phyloP scores from a whole-genome alignment of 169 alveolate genomes.

The Cryptosporidium felis region DNA sequence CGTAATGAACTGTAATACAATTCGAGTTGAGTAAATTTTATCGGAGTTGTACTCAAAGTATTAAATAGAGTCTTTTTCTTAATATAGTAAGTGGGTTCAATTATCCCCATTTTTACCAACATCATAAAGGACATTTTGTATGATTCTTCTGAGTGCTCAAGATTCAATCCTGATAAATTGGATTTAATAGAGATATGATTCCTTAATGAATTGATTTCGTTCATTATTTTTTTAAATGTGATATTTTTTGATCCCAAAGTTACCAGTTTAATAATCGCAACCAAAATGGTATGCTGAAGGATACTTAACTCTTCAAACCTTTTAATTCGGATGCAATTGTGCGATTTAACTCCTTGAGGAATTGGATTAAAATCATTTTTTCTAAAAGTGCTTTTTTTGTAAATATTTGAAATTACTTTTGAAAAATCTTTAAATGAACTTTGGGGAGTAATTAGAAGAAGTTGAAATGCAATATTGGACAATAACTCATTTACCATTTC shows the following conservation, averaged over 20 bases:
- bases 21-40: conserved; percentile 45
- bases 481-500: conserved; percentile 5
- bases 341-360: not conserved
- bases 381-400: not conserved
- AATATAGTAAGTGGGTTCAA: conserved; percentile 20
- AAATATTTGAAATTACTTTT: not conserved
- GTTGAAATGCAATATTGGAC: not conserved
- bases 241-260: not conserved
- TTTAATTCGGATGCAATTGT: not conserved
- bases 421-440: not conserved
- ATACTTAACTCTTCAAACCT: conserved; percentile 24
- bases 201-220: conserved; percentile 10
- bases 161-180: conserved; percentile 24
- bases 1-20: not conserved
- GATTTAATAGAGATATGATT: not conserved
- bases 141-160: conserved; percentile 48
- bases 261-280: conserved; percentile 21
- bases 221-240: conserved; percentile 36
- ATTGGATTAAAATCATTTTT: not conserved
- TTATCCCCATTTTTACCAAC: conserved; percentile 43
- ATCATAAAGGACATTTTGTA: conserved; percentile 34
- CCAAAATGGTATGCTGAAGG: conserved; percentile 38
- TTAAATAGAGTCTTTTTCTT: not conserved
- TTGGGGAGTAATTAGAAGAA: conserved; percentile 31
- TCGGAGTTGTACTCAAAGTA: not conserved